Base-by-base conservation (phyloP, 768 basidiomycete genomes). In the Panaeolus papilionaceus region DNA sequence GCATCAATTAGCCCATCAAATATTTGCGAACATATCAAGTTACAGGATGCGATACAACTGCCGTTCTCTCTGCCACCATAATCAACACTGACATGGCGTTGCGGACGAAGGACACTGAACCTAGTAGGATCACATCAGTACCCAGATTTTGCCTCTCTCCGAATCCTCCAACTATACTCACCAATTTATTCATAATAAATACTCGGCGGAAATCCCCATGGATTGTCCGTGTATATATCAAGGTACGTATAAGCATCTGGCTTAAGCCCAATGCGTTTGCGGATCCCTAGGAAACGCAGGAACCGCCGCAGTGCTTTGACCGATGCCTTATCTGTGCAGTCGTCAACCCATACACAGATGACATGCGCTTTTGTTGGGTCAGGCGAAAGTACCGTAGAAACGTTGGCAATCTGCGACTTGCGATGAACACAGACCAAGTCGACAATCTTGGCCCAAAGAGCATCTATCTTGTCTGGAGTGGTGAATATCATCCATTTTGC, bases 401-500 rank as follows among this genome's bases (percentile, higher is more conserved):
- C 81, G 68, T 80, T 82, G 12, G 75, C 79, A 44, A 1, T 77
- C 79, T 38, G 71, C 74, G 64, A 71, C 69, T 38, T 76, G 54
- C 11, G 75, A 72, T 49, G 20, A 20, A 74, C 51, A 68, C 76
- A 78, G n/a, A 81, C 64, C 20, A 76, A 38, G 10, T 69, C 65
- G 16, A 81, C 77, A 26, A 83, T 70, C 47, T 76, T 77, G 5
- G 71, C 74, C 82, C 82, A 83, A 1, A 81, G 70, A 11, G 70
- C 70, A 64, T 83, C 81, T 18, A 82, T 72, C 61, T 75, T 70
- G 11, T 67, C 58, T 2, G 76, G 61, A 26, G 78, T 70, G 16
- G 72, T 68, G 64, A 80, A 81, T 0, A 83, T 71, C 66, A 83
- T 71, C 81, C 82, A 83, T 62, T 82, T 82, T 23, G 79, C 82